Evolutionary conservation across 805 yeast species (phyloP).

Genomic region (Yarrowia hollandica): DNA sequence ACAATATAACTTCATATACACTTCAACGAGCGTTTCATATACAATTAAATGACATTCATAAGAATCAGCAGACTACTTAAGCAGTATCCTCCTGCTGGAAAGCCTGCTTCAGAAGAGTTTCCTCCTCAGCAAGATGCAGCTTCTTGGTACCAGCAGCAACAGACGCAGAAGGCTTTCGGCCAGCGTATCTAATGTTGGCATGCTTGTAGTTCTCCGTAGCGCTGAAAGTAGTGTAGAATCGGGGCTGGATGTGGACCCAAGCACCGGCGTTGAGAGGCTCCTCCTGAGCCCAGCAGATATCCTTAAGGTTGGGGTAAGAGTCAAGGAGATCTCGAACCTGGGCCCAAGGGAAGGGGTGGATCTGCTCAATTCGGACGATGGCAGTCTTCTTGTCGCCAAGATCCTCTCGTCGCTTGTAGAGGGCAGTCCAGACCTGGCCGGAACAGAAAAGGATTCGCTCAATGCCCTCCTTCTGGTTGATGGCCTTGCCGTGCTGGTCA

Average conservation of each 20-base stretch:
- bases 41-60: slow-evolving; percentile 27
- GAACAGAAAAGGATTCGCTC: slow-evolving; percentile 80
- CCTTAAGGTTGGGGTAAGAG: slow-evolving; percentile 78
- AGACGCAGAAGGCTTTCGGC: slow-evolving; percentile 97
- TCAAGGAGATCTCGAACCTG: slow-evolving; percentile 83
- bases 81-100: slow-evolving; percentile 43
- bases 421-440: slow-evolving; percentile 94
- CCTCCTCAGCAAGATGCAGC: slow-evolving; percentile 86
- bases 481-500: slow-evolving; percentile 74
- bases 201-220: slow-evolving; percentile 71
- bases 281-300: slow-evolving; percentile 96
- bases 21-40: slow-evolving; percentile 21
- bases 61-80: background rate
- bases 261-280: slow-evolving; percentile 98
- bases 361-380: slow-evolving; percentile 83
- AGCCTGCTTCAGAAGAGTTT: slow-evolving; percentile 77
- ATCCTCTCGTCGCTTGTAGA: slow-evolving; percentile 83
- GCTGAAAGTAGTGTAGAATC: slow-evolving; percentile 71
- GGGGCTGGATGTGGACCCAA: slow-evolving; percentile 77
- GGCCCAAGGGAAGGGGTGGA: slow-evolving; percentile 98
- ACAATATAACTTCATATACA: background rate
- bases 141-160: slow-evolving; percentile 97
- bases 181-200: slow-evolving; percentile 74
- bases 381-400: slow-evolving; percentile 82
- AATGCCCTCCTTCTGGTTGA: slow-evolving; percentile 76